Base-by-base conservation (phyloP, 768 basidiomycete genomes). In the Trametes elegans region DNA sequence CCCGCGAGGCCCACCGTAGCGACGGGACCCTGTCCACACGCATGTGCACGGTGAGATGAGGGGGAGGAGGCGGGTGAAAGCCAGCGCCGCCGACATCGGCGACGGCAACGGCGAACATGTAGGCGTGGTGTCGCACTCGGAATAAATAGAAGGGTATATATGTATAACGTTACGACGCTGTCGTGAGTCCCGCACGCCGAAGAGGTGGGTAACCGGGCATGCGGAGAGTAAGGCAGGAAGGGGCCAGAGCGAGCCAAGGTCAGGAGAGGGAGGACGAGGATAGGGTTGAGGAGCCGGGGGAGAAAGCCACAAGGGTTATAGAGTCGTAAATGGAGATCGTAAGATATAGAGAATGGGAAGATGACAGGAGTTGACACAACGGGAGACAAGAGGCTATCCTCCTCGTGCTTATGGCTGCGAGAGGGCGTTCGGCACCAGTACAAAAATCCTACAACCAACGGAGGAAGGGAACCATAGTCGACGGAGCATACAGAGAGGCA, bases 361-460 rank as follows among this genome's bases (percentile, higher is more conserved):
- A 48, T 41, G 41, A 52, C 50, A 58, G 49, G 36, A 50, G 32
- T 44, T 41, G 26, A 45, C 48, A 56, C 41, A 34, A 45, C 11
- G n/a, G 13, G 24, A 31, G 23, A 36, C 41, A 14, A 28, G 31
- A 19, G 29, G 38, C 18, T 31, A 21, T 11, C 16, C 44, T 10
- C 32, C 7, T 24, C 35, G 23, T 24, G 21, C 40, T 21, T 3
- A 14, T 14, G 13, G 13, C 13, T 14, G 14, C 16, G 29, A 19
- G 45, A 11, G 26, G 45, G 18, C 21, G 45, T 34, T 16, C 34
- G 23, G 28, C 49, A 57, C 41, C 42, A 49, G 28, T 57, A 57
- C 57, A 53, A 29, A 39, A 43, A 58, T 58, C 57, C 51, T 58
- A 58, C 57, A 58, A 53, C 51, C 57, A 28, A 49, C 39, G 34